Conservation (phyloP, 495 filamentous ascomycete species). For the Tuber umbilicatum region DNA sequence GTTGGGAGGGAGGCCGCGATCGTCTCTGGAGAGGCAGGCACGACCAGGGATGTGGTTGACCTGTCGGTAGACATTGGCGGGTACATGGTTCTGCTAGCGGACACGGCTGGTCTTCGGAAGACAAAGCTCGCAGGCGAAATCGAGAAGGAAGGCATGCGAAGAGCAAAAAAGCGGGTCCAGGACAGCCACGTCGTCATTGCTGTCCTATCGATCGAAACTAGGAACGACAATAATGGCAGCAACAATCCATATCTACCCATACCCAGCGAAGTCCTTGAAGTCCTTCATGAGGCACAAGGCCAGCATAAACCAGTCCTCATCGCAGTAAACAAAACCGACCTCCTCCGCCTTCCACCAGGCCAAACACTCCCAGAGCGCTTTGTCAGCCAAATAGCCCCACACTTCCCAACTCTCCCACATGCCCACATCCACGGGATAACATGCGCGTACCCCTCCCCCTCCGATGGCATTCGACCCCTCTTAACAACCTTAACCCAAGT, state of each 20-base stretch:
- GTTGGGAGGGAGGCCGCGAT: constrained; percentile 94
- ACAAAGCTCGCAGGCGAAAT: constrained; percentile 53
- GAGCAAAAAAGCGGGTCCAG: constrained; percentile 71
- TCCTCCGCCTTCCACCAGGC: constrained; percentile 40
- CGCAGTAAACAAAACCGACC: constrained; percentile 78
- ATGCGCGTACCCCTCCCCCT: constrained; percentile 46
- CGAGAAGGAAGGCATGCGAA: constrained; percentile 82
- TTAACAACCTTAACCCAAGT: constrained; percentile 58
- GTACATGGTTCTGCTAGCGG: constrained; percentile 79
- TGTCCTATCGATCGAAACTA: constrained; percentile 61
- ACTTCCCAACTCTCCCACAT: constrained; percentile 40
- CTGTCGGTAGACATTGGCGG: constrained; percentile 84
- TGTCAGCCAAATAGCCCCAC: constrained; percentile 22
- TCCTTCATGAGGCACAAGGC: constrained; percentile 52
- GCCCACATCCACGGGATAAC: constrained; percentile 60
- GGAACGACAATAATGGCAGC: constrained; percentile 35
- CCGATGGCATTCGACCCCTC: constrained; percentile 59
- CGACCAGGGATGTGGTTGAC: constrained; percentile 89
- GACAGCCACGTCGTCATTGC: constrained; percentile 83
- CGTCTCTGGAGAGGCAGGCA: constrained; percentile 84
- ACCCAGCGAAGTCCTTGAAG: constrained; percentile 55
- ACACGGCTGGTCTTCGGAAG: constrained; percentile 77
- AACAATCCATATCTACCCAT: constrained; percentile 43
- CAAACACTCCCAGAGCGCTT: constrained; percentile 27
- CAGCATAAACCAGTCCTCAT: constrained; percentile 59